Evolutionary conservation across 129 eudicot genomes (phyloP).

Genomic region (Chrysanthemum seticuspe): DNA sequence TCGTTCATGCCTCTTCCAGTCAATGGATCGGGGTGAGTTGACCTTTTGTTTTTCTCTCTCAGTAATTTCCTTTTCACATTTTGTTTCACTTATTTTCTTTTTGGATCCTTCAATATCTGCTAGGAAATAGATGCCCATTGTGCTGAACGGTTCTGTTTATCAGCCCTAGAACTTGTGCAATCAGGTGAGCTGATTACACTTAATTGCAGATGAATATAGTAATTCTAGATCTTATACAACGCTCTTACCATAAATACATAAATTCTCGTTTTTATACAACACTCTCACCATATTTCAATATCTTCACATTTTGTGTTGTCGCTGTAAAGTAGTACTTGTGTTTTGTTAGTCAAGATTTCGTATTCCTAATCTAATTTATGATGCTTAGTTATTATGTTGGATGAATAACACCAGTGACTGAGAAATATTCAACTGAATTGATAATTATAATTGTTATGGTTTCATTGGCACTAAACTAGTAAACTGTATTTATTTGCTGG

Average conservation of each 20-base stretch:
- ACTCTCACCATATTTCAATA: slow-evolving; percentile 10
- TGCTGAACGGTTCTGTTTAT: slow-evolving; percentile 89
- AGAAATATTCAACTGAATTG: neutral
- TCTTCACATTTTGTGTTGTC: slow-evolving; percentile 9
- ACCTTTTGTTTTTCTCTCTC: neutral
- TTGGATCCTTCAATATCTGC: slow-evolving; percentile 23
- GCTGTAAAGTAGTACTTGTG: neutral
- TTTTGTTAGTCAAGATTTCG: neutral
- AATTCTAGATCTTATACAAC: neutral
- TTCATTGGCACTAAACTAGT: neutral
- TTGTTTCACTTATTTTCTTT: slow-evolving; percentile 2
- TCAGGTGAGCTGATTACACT: slow-evolving; percentile 57
- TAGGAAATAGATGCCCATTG: slow-evolving; percentile 93
- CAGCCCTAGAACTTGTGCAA: slow-evolving; percentile 82
- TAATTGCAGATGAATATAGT: slow-evolving; percentile 15
- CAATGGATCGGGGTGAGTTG: slow-evolving; percentile 90
- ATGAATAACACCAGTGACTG: neutral
- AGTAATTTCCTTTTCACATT: neutral
- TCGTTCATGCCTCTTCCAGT: slow-evolving; percentile 93
- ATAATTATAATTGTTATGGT: neutral
- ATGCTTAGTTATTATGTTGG: neutral
- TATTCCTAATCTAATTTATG: slow-evolving; percentile 7
- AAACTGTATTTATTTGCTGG: slow-evolving; percentile 33
- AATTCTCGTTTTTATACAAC: neutral
- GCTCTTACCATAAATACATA: too few relatives aligned